These are phyloP conservation scores for Sungouiella blattae DNA, from an alignment of 805 yeast genomes.

Conservation along the genomic window DNA sequence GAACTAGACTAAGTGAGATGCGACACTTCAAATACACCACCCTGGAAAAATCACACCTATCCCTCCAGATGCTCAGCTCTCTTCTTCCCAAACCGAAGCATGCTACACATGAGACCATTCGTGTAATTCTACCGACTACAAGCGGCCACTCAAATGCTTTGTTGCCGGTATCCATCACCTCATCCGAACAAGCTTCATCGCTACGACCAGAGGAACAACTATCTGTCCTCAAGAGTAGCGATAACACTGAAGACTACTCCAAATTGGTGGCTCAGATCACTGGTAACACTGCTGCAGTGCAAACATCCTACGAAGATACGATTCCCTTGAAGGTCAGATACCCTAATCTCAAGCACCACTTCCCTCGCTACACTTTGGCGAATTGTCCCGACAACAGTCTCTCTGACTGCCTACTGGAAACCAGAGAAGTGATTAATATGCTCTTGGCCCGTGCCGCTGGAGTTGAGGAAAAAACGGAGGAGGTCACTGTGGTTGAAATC, in stretches of 20 bases:
- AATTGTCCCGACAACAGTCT: constrained; percentile 43
- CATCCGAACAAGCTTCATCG: no score
- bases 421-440: constrained; percentile 52
- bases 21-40: no score
- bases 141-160: no score
- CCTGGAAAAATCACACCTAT: no score
- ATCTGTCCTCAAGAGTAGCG: no score
- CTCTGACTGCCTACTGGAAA: constrained; percentile 46
- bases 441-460: constrained; percentile 44
- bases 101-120: constrained; percentile 15
- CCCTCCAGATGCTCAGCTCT: constrained; percentile 31
- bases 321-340: constrained; percentile 51
- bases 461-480: constrained; percentile 27
- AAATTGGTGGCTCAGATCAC: constrained; percentile 20
- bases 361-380: constrained; percentile 38
- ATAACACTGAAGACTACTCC: no score
- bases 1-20: no score
- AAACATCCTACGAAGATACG: constrained; percentile 52
- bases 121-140: constrained; percentile 16
- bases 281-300: constrained; percentile 20
- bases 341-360: constrained; percentile 37
- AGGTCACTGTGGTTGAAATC: constrained; percentile 9
- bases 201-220: no score
- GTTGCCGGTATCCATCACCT: no score
- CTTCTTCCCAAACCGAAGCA: constrained; percentile 33